Percentiles rank a stretch among this genome's conserved stretches.
Evolutionary conservation across 441 rosid genomes (phyloP).

Genomic region (Manihot esculenta): DNA sequence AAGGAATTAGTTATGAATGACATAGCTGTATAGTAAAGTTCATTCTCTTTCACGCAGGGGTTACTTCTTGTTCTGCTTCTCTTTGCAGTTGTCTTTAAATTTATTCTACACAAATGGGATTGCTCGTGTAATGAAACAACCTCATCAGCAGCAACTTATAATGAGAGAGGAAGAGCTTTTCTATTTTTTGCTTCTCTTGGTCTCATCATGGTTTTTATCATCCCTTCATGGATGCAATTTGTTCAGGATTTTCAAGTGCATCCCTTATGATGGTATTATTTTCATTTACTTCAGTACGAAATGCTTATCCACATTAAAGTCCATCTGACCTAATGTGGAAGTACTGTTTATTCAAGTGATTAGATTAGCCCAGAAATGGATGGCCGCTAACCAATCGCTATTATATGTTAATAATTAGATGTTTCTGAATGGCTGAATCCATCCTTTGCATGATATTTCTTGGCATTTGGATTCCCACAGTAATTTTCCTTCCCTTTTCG

Average conservation of each 20-base stretch:
- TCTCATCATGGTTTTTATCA: slow-evolving; percentile 39
- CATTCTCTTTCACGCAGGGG: slow-evolving; percentile 53
- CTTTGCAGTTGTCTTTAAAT: slow-evolving; percentile 59
- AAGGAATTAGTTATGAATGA: slow-evolving; percentile 22
- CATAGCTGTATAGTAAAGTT: slow-evolving; percentile 21
- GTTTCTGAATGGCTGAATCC: neutral
- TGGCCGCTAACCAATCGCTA: neutral
- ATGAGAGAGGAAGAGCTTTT: slow-evolving; percentile 48
- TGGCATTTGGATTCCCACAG: neutral
- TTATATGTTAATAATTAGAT: neutral
- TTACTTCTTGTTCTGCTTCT: slow-evolving; percentile 75
- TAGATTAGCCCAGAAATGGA: neutral
- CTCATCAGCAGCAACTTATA: slow-evolving; percentile 37
- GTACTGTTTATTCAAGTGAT: neutral
- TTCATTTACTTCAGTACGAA: slow-evolving; percentile 3
- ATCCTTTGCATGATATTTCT: slow-evolving; percentile 5
- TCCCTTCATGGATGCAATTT: slow-evolving; percentile 87
- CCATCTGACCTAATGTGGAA: neutral
- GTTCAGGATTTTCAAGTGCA: slow-evolving; percentile 73
- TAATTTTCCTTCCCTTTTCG: neutral
- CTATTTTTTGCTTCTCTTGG: slow-evolving; percentile 61
- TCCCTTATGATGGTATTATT: slow-evolving; percentile 74
- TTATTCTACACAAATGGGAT: slow-evolving; percentile 38
- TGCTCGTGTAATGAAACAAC: slow-evolving; percentile 19
- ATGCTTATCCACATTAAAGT: neutral